Conservation (phyloP, 1,139 yeast genomes). For the Candida sanyaensis region DNA sequence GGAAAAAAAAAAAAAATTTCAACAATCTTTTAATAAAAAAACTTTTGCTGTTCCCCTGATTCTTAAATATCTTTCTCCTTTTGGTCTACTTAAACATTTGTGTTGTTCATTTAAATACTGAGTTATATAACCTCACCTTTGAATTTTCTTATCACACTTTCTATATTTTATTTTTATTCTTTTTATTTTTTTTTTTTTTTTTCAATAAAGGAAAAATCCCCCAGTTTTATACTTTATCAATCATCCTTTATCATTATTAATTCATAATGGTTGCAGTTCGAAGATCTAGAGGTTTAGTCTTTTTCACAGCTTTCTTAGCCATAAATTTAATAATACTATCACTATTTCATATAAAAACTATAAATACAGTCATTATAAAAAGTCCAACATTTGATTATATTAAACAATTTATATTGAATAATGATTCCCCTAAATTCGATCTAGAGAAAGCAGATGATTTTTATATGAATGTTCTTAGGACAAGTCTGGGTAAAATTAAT, state of each 20-base stretch:
- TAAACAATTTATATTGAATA: constrained; percentile 1
- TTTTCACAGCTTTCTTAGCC: constrained; percentile 17
- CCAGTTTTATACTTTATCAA: background rate
- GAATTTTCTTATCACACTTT: too few relatives aligned
- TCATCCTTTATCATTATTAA: too few relatives aligned
- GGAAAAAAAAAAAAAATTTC: too few relatives aligned
- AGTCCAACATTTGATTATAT: constrained; percentile 7
- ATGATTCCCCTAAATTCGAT: background rate
- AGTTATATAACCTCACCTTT: too few relatives aligned
- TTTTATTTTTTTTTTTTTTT: too few relatives aligned
- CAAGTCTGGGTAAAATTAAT: background rate
- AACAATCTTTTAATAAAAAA: too few relatives aligned
- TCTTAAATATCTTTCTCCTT: too few relatives aligned
- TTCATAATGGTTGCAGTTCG: constrained; percentile 13
- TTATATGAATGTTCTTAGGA: constrained; percentile 1
- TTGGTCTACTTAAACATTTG: too few relatives aligned
- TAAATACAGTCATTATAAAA: constrained; percentile 10
- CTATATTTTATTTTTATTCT: too few relatives aligned
- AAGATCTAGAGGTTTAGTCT: constrained; percentile 20
- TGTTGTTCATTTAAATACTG: too few relatives aligned
- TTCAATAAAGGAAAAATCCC: too few relatives aligned
- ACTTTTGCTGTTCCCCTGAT: too few relatives aligned
- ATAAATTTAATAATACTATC: constrained; percentile 21
- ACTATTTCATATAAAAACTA: constrained; percentile 8
- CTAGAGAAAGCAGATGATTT: background rate